Percentiles rank a stretch among this genome's conserved stretches.
phyloP scores from a whole-genome alignment of 2,329 filamentous ascomycete species.

The Harringtonia lauricola region DNA sequence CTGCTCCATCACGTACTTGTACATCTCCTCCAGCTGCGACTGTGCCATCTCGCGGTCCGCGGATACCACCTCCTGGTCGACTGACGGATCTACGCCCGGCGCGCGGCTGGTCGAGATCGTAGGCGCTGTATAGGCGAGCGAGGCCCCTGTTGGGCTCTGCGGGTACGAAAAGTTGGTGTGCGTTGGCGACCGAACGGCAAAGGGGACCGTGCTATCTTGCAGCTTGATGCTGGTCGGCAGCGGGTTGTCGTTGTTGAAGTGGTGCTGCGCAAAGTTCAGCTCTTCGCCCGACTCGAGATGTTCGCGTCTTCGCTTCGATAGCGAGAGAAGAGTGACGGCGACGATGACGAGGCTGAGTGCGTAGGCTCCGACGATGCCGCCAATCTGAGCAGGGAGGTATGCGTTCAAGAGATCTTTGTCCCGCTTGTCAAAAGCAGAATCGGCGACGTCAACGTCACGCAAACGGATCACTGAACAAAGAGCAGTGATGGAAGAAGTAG shows the following conservation, averaged over 20 bases:
- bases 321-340: slow-evolving; percentile 51
- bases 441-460: slow-evolving; percentile 17
- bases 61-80: slow-evolving; percentile 68
- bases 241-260: slow-evolving; percentile 5
- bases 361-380: slow-evolving; percentile 42
- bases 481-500: slow-evolving; percentile 15
- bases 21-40: slow-evolving; percentile 79
- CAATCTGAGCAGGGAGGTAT: slow-evolving; percentile 37
- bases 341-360: slow-evolving; percentile 62
- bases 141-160: slow-evolving; percentile 20
- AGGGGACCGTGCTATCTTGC: slow-evolving; percentile 13
- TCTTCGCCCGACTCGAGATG: slow-evolving; percentile 40
- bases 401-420: slow-evolving; percentile 8
- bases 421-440: slow-evolving; percentile 16
- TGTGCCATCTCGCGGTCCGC: slow-evolving; percentile 66
- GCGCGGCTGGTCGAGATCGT: slow-evolving; percentile 20
- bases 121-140: slow-evolving; percentile 1
- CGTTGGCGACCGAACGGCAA: slow-evolving; percentile 21
- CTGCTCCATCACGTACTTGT: slow-evolving; percentile 84
- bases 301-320: slow-evolving; percentile 44
- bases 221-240: slow-evolving; percentile 16
- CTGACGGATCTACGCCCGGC: slow-evolving; percentile 53
- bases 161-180: slow-evolving; percentile 38
- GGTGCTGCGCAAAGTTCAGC: slow-evolving; percentile 34
- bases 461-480: slow-evolving; percentile 14